These are phyloP conservation scores for Penicillium mononematosum DNA, from an alignment of 495 filamentous ascomycete species.

Conservation along the genomic window DNA sequence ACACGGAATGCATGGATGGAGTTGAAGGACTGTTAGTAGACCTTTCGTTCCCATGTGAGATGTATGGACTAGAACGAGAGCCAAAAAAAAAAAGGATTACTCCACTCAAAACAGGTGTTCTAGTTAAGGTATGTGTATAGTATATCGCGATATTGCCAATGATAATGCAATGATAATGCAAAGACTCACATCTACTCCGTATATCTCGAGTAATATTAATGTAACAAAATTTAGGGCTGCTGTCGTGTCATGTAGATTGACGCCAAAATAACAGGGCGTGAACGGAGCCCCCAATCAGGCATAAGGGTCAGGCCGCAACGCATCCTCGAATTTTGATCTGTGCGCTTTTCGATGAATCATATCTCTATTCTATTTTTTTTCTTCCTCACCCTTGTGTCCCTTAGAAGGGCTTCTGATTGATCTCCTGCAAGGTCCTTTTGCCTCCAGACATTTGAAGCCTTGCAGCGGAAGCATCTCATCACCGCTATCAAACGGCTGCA, in stretches of 20 bases:
- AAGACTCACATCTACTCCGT: neutral
- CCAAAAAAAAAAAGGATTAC: constrained; percentile 8
- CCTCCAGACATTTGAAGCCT: constrained; percentile 26
- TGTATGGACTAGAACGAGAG: constrained; percentile 9
- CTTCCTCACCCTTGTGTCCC: constrained; percentile 8
- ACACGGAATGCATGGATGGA: constrained; percentile 17
- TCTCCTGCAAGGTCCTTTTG: constrained; percentile 33
- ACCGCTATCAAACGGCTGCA: constrained; percentile 17
- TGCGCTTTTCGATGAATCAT: constrained; percentile 31
- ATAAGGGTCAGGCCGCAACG: constrained; percentile 35
- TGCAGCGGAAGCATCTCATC: constrained; percentile 29
- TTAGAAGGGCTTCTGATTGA: constrained; percentile 19
- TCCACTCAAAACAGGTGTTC: constrained; percentile 6
- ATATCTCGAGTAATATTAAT: neutral
- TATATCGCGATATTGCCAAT: neutral
- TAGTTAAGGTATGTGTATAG: neutral
- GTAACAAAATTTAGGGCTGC: neutral
- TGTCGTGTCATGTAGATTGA: constrained; percentile 6
- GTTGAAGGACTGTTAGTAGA: constrained; percentile 12
- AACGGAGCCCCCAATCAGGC: constrained; percentile 28
- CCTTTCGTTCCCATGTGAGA: constrained; percentile 11
- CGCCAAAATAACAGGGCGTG: constrained; percentile 9
- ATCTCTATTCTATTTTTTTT: constrained; percentile 13
- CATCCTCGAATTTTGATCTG: constrained; percentile 28
- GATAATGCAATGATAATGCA: neutral